Conservation (phyloP, 768 basidiomycete species). For the Plicaturopsis crispa region DNA sequence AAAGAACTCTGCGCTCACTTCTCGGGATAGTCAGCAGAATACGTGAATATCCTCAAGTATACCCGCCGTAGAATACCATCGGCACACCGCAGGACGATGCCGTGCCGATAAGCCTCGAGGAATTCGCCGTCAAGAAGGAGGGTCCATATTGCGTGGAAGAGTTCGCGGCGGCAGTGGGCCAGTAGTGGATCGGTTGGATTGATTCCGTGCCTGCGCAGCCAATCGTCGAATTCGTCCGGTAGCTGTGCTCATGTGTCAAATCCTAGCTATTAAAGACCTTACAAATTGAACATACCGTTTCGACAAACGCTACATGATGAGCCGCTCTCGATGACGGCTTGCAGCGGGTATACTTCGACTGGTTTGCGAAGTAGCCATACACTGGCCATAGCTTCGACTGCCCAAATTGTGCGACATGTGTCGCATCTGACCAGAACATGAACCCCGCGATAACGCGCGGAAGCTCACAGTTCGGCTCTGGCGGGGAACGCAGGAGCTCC, state of each 20-base stretch:
- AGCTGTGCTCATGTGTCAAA: conserved; percentile 12
- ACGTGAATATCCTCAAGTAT: conserved; percentile 25
- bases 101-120: conserved; percentile 22
- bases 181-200: conserved; percentile 12
- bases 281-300: conserved; percentile 20
- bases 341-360: conserved; percentile 15
- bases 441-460: conserved; percentile 10
- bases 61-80: conserved; percentile 23
- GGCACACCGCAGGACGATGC: conserved; percentile 20
- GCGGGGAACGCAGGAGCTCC: conserved; percentile 12
- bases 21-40: conserved; percentile 33
- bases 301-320: conserved; percentile 37
- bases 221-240: conserved; percentile 21
- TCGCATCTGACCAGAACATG: conserved; percentile 15
- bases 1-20: conserved; percentile 26
- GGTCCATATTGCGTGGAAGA: conserved; percentile 22
- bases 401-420: conserved; percentile 15
- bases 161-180: conserved; percentile 22
- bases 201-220: conserved; percentile 8
- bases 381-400: conserved; percentile 15
- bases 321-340: conserved; percentile 22
- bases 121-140: conserved; percentile 26
- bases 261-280: background rate
- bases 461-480: conserved; percentile 12
- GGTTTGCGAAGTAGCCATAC: conserved; percentile 14